Conservation (phyloP, 257 asterid species). For the Linderniella brevidens region DNA sequence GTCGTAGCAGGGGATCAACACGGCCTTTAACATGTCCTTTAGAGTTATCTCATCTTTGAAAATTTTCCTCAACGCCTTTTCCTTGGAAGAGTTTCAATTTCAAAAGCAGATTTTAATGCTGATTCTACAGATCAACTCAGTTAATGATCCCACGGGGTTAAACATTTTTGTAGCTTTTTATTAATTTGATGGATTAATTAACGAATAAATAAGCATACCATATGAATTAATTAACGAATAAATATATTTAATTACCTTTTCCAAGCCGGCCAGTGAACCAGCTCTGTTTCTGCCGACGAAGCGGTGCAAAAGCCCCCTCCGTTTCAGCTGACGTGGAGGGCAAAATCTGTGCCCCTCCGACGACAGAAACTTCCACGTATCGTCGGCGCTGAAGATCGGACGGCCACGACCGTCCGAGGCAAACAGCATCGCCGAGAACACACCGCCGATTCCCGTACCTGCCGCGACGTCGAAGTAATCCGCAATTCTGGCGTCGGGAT, state of each 20-base stretch:
- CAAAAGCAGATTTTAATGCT: too few species aligned
- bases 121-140: too few species aligned
- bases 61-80: constrained; percentile 65
- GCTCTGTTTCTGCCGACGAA: constrained; percentile 24
- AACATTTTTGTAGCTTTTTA: too few species aligned
- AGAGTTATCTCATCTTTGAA: constrained; percentile 50
- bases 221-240: too few species aligned
- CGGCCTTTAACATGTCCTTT: constrained; percentile 74
- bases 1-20: constrained; percentile 84
- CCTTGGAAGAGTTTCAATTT: constrained; percentile 8
- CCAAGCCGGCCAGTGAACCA: neutral
- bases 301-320: constrained; percentile 23
- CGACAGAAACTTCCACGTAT: constrained; percentile 69
- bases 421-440: constrained; percentile 84
- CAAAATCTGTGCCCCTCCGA: constrained; percentile 43
- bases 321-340: neutral
- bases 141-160: too few species aligned
- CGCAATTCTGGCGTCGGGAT: constrained; percentile 66
- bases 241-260: too few species aligned
- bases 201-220: too few species aligned
- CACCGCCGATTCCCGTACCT: constrained; percentile 88
- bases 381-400: constrained; percentile 66
- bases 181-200: too few species aligned
- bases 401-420: constrained; percentile 41
- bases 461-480: constrained; percentile 93